Evolutionary conservation across 2,329 filamentous ascomycete species (phyloP).

Genomic region (Fusarium robinianum): DNA sequence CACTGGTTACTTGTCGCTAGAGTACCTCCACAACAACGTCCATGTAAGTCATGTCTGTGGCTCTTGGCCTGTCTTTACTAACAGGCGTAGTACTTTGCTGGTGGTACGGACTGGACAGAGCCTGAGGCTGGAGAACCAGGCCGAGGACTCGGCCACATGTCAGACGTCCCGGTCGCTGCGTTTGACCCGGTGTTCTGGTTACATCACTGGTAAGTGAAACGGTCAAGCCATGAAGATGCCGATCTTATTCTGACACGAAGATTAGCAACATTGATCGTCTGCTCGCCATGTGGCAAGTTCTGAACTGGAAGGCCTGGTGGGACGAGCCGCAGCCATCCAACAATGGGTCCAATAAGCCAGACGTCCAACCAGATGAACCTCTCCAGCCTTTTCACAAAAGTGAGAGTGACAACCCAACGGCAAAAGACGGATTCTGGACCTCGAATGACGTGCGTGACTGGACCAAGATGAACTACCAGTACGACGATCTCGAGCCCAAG

Average conservation of each 20-base stretch:
- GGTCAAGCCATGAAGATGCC: too few species aligned
- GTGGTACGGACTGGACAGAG: slow-evolving; percentile 35
- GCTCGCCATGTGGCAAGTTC: slow-evolving; percentile 16
- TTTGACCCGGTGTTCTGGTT: slow-evolving; percentile 70
- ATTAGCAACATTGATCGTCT: slow-evolving; percentile 18
- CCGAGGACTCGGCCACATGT: slow-evolving; percentile 57
- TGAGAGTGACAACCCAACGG: background rate
- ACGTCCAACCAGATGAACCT: background rate
- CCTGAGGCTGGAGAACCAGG: too few species aligned
- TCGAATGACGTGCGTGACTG: slow-evolving; percentile 9
- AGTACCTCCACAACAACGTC: slow-evolving; percentile 48
- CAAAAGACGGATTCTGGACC: slow-evolving; percentile 7
- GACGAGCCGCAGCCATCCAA: slow-evolving; percentile 2
- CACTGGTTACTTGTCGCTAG: slow-evolving; percentile 35
- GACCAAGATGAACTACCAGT: slow-evolving; percentile 9
- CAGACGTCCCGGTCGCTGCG: slow-evolving; percentile 57
- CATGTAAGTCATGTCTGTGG: slow-evolving; percentile 31
- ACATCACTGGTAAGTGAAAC: slow-evolving; percentile 52
- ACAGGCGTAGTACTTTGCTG: slow-evolving; percentile 1
- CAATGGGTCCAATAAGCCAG: background rate
- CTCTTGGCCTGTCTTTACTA: background rate
- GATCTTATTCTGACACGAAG: background rate
- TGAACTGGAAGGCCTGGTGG: slow-evolving; percentile 20
- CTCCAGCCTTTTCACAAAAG: slow-evolving; percentile 15
- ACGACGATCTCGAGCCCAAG: slow-evolving; percentile 5